phyloP scores from a whole-genome alignment of 148 eudicot genomes.

The Vaccinium darrowii region DNA sequence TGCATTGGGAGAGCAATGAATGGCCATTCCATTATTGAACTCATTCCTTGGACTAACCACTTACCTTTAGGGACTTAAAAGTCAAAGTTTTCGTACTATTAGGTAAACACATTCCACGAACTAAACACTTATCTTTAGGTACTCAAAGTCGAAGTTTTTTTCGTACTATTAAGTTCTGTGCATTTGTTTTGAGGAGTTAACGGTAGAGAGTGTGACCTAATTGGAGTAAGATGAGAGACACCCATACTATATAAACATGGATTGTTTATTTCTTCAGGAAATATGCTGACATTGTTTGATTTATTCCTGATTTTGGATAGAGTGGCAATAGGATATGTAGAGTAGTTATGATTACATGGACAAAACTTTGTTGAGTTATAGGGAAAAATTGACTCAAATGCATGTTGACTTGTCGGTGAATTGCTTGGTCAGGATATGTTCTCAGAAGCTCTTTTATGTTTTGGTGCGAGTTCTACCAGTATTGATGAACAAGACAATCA shows the following conservation, averaged over 20 bases:
- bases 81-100: too few species aligned
- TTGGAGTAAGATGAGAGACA: constrained; percentile 2
- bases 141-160: neutral
- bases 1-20: neutral
- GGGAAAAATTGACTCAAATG: neutral
- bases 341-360: neutral
- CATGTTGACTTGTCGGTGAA: neutral
- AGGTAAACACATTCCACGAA: neutral
- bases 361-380: neutral
- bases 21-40: neutral
- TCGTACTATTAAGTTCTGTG: neutral
- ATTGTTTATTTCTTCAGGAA: neutral
- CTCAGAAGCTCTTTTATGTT: constrained; percentile 83
- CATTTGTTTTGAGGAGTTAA: neutral
- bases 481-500: constrained; percentile 61
- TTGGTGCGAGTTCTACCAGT: constrained; percentile 85
- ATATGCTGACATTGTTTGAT: neutral
- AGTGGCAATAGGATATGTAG: neutral
- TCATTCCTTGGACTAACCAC: too few species aligned
- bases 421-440: constrained; percentile 55
- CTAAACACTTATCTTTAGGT: neutral
- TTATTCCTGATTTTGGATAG: neutral
- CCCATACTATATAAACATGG: too few species aligned
- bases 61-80: too few species aligned
- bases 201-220: neutral